These are phyloP conservation scores for Teratosphaeria epicoccoides DNA, from an alignment of 2,329 filamentous ascomycete genomes.

Conservation along the genomic window DNA sequence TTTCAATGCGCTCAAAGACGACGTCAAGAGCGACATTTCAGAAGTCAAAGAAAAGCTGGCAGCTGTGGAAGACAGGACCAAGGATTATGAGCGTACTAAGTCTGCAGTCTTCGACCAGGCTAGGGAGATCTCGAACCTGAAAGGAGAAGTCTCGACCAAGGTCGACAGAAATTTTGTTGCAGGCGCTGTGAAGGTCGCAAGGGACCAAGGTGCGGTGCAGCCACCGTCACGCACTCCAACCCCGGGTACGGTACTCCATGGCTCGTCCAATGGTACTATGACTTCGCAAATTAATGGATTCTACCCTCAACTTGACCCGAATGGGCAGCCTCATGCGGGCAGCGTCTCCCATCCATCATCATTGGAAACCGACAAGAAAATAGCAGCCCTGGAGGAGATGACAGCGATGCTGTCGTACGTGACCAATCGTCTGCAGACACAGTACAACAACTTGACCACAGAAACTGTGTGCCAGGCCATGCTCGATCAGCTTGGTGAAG, in stretches of 20 bases:
- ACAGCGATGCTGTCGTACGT: background rate
- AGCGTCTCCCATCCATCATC: background rate
- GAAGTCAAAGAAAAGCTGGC: background rate
- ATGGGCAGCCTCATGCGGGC: background rate
- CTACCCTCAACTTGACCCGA: background rate
- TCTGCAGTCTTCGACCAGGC: background rate
- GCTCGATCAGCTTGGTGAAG: slow-evolving; percentile 12
- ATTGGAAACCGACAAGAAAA: background rate
- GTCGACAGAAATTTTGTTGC: background rate
- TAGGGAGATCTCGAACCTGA: background rate
- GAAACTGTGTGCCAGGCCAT: slow-evolving; percentile 14
- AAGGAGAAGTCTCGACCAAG: background rate
- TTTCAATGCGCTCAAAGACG: background rate
- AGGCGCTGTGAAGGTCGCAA: background rate
- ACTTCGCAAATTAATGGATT: background rate
- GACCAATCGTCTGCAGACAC: slow-evolving; percentile 8
- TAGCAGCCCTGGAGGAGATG: background rate
- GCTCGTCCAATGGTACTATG: background rate
- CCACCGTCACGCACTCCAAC: background rate
- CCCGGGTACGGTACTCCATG: background rate
- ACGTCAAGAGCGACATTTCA: background rate
- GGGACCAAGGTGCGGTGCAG: background rate
- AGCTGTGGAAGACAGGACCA: background rate
- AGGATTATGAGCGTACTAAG: background rate
- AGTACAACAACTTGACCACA: slow-evolving; percentile 17